phyloP scores from a whole-genome alignment of 2,329 filamentous ascomycete genomes.

The Zymoseptoria crescenta region DNA sequence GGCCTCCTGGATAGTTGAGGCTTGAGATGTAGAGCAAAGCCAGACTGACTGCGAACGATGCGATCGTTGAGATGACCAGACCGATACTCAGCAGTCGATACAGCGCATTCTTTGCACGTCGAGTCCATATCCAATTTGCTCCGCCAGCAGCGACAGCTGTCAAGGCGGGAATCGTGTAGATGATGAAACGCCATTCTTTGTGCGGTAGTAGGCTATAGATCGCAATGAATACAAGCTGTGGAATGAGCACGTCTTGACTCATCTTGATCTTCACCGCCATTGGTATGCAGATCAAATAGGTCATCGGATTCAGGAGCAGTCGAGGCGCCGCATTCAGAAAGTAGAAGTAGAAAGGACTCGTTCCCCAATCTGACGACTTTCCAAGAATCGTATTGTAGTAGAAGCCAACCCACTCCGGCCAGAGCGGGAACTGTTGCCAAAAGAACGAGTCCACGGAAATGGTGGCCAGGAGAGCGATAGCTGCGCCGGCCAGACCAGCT shows the following conservation, averaged over 20 bases:
- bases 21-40: conserved; percentile 70
- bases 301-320: conserved; percentile 72
- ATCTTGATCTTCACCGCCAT: conserved; percentile 39
- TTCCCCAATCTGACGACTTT: conserved; percentile 79
- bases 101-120: conserved; percentile 52
- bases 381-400: conserved; percentile 84
- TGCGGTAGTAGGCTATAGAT: conserved; percentile 86
- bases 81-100: conserved; percentile 49
- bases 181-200: conserved; percentile 92
- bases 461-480: conserved; percentile 61
- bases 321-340: conserved; percentile 73
- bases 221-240: conserved; percentile 63
- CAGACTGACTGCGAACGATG: conserved; percentile 53
- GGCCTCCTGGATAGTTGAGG: conserved; percentile 88
- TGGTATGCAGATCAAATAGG: conserved; percentile 46
- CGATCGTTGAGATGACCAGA: conserved; percentile 53
- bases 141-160: conserved; percentile 70
- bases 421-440: conserved; percentile 69
- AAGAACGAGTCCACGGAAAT: conserved; percentile 83
- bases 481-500: conserved; percentile 57
- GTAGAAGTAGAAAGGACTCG: conserved; percentile 79
- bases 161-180: conserved; percentile 75
- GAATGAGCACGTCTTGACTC: conserved; percentile 51
- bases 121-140: conserved; percentile 56
- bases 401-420: conserved; percentile 87